Conservation (phyloP, 2,329 filamentous ascomycete species). For the Talaromyces sp. region DNA sequence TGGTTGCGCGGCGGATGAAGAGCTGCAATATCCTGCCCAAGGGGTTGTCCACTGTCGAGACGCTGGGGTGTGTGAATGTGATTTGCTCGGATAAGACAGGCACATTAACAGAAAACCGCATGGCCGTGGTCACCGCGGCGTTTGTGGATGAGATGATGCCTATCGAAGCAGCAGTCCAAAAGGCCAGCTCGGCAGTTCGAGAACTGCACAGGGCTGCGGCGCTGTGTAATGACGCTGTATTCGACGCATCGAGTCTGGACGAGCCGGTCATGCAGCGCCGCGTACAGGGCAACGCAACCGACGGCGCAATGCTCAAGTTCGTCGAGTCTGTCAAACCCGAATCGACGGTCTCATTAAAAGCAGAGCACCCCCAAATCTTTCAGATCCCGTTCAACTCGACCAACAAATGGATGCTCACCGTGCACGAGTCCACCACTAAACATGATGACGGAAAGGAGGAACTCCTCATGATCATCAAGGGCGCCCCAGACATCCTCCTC, state of each 20-base stretch:
- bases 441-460: not conserved
- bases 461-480: conserved; percentile 57
- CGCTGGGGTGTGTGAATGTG: conserved; percentile 67
- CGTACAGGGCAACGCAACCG: conserved; percentile 71
- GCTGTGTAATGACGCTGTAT: conserved; percentile 71
- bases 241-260: conserved; percentile 61
- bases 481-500: conserved; percentile 70
- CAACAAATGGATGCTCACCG: conserved; percentile 75
- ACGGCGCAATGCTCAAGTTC: conserved; percentile 68
- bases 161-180: conserved; percentile 43
- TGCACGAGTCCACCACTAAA: conserved; percentile 31
- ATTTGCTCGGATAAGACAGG: conserved; percentile 78
- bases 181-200: conserved; percentile 37
- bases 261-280: conserved; percentile 57
- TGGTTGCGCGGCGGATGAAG: conserved; percentile 70
- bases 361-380: conserved; percentile 57
- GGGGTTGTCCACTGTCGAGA: conserved; percentile 73
- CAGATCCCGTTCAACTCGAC: conserved; percentile 75
- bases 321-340: conserved; percentile 47
- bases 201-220: conserved; percentile 60
- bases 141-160: conserved; percentile 51
- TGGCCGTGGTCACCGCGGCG: conserved; percentile 65
- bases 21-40: conserved; percentile 74
- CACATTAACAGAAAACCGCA: conserved; percentile 57
- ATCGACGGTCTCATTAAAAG: conserved; percentile 38